phyloP scores from a whole-genome alignment of 768 basidiomycete genomes.

The Thelephora ganbajun region DNA sequence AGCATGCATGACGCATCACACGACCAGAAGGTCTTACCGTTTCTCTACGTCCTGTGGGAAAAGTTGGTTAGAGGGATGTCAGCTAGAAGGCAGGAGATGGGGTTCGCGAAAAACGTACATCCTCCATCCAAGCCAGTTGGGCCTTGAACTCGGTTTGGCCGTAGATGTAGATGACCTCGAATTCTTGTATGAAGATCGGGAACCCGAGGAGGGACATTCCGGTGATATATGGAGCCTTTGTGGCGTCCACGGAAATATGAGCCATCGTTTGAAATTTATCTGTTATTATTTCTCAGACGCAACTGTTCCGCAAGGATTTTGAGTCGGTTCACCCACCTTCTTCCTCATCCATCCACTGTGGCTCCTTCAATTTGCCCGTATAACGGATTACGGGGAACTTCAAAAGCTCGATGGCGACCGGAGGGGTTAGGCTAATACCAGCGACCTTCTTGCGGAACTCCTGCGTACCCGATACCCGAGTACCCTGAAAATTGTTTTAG shows the following conservation, averaged over 20 bases:
- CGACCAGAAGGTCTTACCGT: too few species aligned
- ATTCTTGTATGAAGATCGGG: conserved; percentile 18
- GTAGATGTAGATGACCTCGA: conserved; percentile 27
- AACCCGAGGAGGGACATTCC: not conserved
- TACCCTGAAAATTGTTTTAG: not conserved
- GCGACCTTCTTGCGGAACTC: not conserved
- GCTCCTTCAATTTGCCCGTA: conserved; percentile 13
- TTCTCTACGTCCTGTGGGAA: too few species aligned
- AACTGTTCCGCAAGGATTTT: not conserved
- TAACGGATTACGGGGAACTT: conserved; percentile 9
- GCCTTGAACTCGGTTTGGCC: conserved; percentile 33
- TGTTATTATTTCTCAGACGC: conserved; percentile 3
- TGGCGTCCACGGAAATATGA: conserved; percentile 18
- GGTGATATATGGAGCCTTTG: conserved; percentile 7
- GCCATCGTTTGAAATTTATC: conserved; percentile 23
- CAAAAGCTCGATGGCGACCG: not conserved
- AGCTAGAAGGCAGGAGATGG: too few species aligned
- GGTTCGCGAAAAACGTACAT: not conserved
- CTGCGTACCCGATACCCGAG: not conserved
- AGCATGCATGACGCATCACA: too few species aligned
- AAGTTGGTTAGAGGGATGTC: too few species aligned
- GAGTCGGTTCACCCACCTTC: conserved; percentile 12
- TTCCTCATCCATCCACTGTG: conserved; percentile 22
- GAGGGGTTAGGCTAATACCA: not conserved
- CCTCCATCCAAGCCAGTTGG: conserved; percentile 28